Evolutionary conservation across 305 asterid species (phyloP).

Genomic region (Withania somnifera): DNA sequence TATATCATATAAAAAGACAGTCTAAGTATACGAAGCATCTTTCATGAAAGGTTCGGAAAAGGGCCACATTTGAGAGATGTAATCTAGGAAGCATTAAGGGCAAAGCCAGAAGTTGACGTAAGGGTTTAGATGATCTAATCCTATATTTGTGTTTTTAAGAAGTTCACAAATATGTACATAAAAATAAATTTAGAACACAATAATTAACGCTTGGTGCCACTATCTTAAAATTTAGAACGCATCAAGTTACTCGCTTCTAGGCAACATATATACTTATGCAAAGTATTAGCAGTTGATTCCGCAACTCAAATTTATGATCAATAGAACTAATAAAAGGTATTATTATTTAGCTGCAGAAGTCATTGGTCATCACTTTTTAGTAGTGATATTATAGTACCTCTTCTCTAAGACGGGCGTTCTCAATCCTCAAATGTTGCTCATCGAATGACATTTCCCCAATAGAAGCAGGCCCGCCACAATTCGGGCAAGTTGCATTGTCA

Average conservation of each 20-base stretch:
- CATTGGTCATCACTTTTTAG: too few species aligned
- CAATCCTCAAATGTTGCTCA: slow-evolving; percentile 17
- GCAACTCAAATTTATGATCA: background rate
- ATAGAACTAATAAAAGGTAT: too few species aligned
- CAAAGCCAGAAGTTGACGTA: background rate
- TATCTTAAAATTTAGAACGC: background rate
- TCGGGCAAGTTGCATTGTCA: slow-evolving; percentile 8
- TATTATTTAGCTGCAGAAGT: too few species aligned
- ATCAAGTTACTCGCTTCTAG: background rate
- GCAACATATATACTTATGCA: background rate
- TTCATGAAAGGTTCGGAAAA: background rate
- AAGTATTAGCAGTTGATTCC: background rate
- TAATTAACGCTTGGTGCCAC: background rate
- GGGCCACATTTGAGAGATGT: too few species aligned
- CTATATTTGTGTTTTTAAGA: background rate
- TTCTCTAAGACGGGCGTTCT: slow-evolving; percentile 20
- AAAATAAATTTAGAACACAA: background rate
- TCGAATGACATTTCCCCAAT: slow-evolving; percentile 22
- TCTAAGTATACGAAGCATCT: background rate
- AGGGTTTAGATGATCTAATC: background rate
- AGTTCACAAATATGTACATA: background rate
- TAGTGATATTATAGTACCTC: slow-evolving; percentile 8
- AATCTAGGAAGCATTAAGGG: background rate
- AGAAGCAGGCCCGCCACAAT: slow-evolving; percentile 20
- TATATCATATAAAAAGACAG: background rate